These are phyloP conservation scores for Silene vulgaris DNA, from an alignment of 179 eudicot species.

Conservation along the genomic window DNA sequence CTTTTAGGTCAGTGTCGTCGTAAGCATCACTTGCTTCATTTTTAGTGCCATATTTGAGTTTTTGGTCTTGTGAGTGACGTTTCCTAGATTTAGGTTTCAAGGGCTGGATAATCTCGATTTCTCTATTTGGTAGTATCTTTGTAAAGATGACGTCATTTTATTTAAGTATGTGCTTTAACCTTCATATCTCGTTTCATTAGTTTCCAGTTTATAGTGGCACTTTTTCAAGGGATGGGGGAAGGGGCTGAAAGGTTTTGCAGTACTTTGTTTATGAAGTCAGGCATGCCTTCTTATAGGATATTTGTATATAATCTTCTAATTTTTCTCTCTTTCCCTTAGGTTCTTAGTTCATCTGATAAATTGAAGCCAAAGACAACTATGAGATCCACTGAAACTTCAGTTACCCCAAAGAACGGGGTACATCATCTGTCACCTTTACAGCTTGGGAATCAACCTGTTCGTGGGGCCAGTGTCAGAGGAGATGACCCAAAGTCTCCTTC, in stretches of 20 bases:
- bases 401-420: slow-evolving; percentile 33
- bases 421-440: slow-evolving; percentile 26
- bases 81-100: background rate
- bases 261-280: background rate
- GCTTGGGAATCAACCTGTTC: slow-evolving; percentile 25
- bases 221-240: too few species aligned
- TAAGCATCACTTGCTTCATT: too few species aligned
- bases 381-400: slow-evolving; percentile 36
- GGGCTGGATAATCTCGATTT: background rate
- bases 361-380: slow-evolving; percentile 34
- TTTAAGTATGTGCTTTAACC: background rate
- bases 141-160: background rate
- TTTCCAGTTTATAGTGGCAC: too few species aligned
- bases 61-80: background rate
- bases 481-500: slow-evolving; percentile 30
- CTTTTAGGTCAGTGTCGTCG: too few species aligned
- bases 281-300: background rate
- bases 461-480: slow-evolving; percentile 18
- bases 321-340: slow-evolving; percentile 12
- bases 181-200: background rate
- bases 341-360: slow-evolving; percentile 29
- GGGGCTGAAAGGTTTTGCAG: background rate
- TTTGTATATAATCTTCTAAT: background rate
- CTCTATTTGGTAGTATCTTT: background rate
- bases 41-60: too few species aligned